Percentiles rank a stretch among this genome's conserved stretches.
These are phyloP conservation scores for Aspergillus vadensis DNA, from an alignment of 2,329 filamentous ascomycete species.

Conservation along the genomic window DNA sequence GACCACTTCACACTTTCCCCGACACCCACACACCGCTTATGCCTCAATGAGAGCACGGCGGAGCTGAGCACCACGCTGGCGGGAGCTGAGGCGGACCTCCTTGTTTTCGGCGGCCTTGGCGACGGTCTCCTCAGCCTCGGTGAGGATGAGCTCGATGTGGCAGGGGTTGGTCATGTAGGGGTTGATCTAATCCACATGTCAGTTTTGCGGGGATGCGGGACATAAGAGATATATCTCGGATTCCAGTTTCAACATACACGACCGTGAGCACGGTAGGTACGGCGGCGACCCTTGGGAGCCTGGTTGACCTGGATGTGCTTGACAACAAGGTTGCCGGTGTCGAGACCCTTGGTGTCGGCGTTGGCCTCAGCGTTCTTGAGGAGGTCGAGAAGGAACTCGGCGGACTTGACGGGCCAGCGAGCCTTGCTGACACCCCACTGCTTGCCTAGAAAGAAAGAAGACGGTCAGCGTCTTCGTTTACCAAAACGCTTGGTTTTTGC, in stretches of 20 bases:
- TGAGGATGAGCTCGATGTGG: conserved; percentile 99
- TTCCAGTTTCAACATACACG: conserved; percentile 70
- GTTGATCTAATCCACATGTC: conserved; percentile 73
- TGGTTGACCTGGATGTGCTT: conserved; percentile 99
- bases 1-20: conserved; percentile 29
- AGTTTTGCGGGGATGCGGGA: background rate
- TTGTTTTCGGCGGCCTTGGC: conserved; percentile 74
- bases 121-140: conserved; percentile 93
- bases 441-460: conserved; percentile 68
- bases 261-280: conserved; percentile 99
- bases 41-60: conserved; percentile 63
- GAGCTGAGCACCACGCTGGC: conserved; percentile 78
- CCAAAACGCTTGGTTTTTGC: background rate
- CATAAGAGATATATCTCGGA: background rate
- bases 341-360: conserved; percentile 94
- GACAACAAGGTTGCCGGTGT: conserved; percentile 95
- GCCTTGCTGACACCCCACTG: conserved; percentile 97
- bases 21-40: conserved; percentile 43
- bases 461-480: conserved; percentile 10
- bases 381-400: conserved; percentile 94
- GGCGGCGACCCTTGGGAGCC: conserved; percentile 97
- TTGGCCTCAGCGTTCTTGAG: conserved; percentile 98
- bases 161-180: conserved; percentile 99
- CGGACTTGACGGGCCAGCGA: conserved; percentile 99
- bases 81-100: conserved; percentile 75